These are phyloP conservation scores for Naganishia albida DNA, from an alignment of 1,284 basidiomycete species.

Conservation along the genomic window DNA sequence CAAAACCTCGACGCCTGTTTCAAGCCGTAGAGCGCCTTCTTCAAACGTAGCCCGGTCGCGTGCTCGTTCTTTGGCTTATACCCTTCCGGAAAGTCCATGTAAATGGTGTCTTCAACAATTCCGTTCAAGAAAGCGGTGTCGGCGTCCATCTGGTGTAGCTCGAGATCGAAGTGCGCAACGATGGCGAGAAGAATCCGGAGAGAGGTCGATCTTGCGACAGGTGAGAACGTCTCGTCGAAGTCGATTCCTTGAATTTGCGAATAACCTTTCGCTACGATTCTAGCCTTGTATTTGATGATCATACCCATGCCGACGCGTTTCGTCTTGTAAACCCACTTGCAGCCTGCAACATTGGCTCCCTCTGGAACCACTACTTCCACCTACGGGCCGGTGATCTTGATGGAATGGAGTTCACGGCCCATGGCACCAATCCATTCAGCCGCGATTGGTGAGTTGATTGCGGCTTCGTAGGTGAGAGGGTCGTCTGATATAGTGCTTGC, in stretches of 20 bases:
- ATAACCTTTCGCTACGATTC: slow-evolving; percentile 42
- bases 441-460: slow-evolving; percentile 17
- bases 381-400: slow-evolving; percentile 25
- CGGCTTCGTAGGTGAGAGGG: slow-evolving; percentile 15
- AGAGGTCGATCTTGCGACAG: slow-evolving; percentile 53
- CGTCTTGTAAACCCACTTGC: slow-evolving; percentile 37
- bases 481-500: slow-evolving; percentile 17
- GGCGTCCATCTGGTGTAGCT: slow-evolving; percentile 57
- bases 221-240: slow-evolving; percentile 56
- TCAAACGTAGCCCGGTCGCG: slow-evolving; percentile 38
- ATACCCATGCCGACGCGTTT: slow-evolving; percentile 36
- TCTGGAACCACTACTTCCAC: slow-evolving; percentile 25
- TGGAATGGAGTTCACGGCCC: slow-evolving; percentile 31
- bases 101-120: slow-evolving; percentile 53
- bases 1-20: slow-evolving; percentile 49
- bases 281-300: slow-evolving; percentile 48
- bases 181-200: slow-evolving; percentile 53
- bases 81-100: slow-evolving; percentile 46
- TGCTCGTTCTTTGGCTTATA: slow-evolving; percentile 24
- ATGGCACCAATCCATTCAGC: slow-evolving; percentile 32
- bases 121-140: slow-evolving; percentile 59
- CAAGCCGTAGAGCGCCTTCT: slow-evolving; percentile 55
- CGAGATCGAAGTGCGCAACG: slow-evolving; percentile 51
- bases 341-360: slow-evolving; percentile 25
- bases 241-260: slow-evolving; percentile 54